phyloP scores from a whole-genome alignment of 2,329 filamentous ascomycete species.

The Aspergillus persii region DNA sequence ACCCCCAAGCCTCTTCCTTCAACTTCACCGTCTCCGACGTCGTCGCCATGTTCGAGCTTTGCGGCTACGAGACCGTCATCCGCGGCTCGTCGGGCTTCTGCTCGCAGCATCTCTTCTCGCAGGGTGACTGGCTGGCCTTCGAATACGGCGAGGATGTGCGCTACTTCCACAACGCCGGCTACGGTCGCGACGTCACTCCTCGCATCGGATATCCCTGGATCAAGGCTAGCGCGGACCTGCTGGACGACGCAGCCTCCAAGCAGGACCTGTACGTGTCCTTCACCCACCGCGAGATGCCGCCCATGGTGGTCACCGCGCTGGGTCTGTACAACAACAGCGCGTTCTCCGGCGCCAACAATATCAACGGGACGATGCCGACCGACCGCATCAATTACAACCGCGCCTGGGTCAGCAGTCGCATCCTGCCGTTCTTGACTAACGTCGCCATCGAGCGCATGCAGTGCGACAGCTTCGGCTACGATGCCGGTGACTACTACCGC shows the following conservation, averaged over 20 bases:
- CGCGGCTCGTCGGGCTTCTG: conserved; percentile 62
- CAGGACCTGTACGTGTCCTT: conserved; percentile 67
- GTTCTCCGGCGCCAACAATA: conserved; percentile 50
- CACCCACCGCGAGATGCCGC: conserved; percentile 67
- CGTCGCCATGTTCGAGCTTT: conserved; percentile 64
- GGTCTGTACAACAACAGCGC: conserved; percentile 69
- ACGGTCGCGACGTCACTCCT: conserved; percentile 58
- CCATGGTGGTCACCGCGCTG: conserved; percentile 64
- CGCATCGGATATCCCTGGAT: conserved; percentile 65
- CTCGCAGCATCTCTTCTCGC: conserved; percentile 56
- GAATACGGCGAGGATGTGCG: conserved; percentile 64
- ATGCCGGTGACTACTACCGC: conserved; percentile 53
- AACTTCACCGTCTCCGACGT: conserved; percentile 64
- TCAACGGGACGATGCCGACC: conserved; percentile 65
- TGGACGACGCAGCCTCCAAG: conserved; percentile 39
- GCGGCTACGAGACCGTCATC: conserved; percentile 65
- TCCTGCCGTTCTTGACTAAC: conserved; percentile 65
- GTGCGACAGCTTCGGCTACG: conserved; percentile 59
- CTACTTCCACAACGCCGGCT: conserved; percentile 66
- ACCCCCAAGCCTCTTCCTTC: conserved; percentile 54
- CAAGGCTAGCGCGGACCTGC: conserved; percentile 56
- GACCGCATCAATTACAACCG: conserved; percentile 62
- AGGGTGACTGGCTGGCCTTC: conserved; percentile 65
- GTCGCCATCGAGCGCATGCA: conserved; percentile 65
- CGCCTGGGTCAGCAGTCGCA: conserved; percentile 61